phyloP scores from a whole-genome alignment of 192 early-diverging fungal genomes.

The Coemansia sp. region DNA sequence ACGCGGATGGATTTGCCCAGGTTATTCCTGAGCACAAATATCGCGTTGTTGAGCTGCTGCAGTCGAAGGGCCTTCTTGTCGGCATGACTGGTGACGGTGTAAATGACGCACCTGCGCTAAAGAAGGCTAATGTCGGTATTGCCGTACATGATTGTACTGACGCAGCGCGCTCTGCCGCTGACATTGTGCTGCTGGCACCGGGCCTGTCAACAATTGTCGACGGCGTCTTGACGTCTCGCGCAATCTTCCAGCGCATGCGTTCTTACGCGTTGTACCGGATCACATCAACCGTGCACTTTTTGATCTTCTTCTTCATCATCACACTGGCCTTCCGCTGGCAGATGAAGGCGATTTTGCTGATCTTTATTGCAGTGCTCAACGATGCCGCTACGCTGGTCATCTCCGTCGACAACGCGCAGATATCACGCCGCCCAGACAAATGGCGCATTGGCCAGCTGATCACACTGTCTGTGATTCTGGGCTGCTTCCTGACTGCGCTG shows the following conservation, averaged over 20 bases:
- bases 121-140: slow-evolving; percentile 97
- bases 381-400: slow-evolving; percentile 92
- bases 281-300: slow-evolving; percentile 91
- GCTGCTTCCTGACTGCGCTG: slow-evolving; percentile 65
- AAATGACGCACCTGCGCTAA: slow-evolving; percentile 96
- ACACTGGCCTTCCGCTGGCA: slow-evolving; percentile 78
- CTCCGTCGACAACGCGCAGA: slow-evolving; percentile 88
- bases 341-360: slow-evolving; percentile 74
- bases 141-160: slow-evolving; percentile 95
- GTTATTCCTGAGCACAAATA: slow-evolving; percentile 99
- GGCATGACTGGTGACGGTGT: slow-evolving; percentile 98
- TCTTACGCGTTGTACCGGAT: slow-evolving; percentile 93
- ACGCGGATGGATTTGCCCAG: slow-evolving; percentile 94
- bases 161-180: slow-evolving; percentile 90
- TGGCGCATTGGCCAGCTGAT: slow-evolving; percentile 93
- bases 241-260: slow-evolving; percentile 95
- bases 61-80: slow-evolving; percentile 79
- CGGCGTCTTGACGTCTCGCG: slow-evolving; percentile 83
- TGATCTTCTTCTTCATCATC: slow-evolving; percentile 94
- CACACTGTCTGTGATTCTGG: slow-evolving; percentile 75
- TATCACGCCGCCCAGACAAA: slow-evolving; percentile 86
- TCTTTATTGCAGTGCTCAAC: slow-evolving; percentile 89
- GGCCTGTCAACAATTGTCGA: slow-evolving; percentile 92
- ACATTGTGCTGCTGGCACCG: slow-evolving; percentile 88
- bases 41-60: slow-evolving; percentile 91